Evolutionary conservation across 306 rosid genomes (phyloP).

Genomic region (Dryas octopetala): DNA sequence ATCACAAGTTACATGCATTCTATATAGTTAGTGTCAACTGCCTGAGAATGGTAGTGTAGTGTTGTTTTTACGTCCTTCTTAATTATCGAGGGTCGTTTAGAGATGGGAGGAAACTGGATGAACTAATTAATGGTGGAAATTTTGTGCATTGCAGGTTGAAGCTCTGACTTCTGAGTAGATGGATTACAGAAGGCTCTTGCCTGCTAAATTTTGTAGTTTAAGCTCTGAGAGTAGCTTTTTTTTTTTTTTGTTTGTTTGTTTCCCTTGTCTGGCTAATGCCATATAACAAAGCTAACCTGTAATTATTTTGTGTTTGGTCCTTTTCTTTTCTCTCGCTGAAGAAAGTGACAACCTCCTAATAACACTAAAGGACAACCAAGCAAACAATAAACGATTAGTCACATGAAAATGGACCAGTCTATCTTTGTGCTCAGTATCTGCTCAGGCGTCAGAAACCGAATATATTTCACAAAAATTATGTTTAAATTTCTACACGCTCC

Average conservation of each 20-base stretch:
- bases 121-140: conserved; percentile 18
- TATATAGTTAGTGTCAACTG: conserved; percentile 7
- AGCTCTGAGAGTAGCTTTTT: conserved; percentile 31
- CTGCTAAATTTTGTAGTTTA: conserved; percentile 52
- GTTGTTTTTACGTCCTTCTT: neutral
- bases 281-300: conserved; percentile 46
- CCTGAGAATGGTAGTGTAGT: conserved; percentile 24
- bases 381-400: too few species aligned
- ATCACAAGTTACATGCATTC: too few species aligned
- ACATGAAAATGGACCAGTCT: too few species aligned
- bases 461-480: too few species aligned
- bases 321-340: too few species aligned
- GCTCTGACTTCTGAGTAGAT: conserved; percentile 15
- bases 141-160: conserved; percentile 52
- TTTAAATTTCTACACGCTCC: neutral
- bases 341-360: neutral
- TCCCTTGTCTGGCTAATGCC: conserved; percentile 31
- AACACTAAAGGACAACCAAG: neutral
- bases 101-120: conserved; percentile 22
- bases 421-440: too few species aligned
- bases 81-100: conserved; percentile 4
- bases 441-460: too few species aligned
- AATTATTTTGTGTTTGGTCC: conserved; percentile 14
- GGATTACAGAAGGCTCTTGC: conserved; percentile 28
- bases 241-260: neutral